Conservation (phyloP, 73 alveolate species). For the Symbiodinium natans region DNA sequence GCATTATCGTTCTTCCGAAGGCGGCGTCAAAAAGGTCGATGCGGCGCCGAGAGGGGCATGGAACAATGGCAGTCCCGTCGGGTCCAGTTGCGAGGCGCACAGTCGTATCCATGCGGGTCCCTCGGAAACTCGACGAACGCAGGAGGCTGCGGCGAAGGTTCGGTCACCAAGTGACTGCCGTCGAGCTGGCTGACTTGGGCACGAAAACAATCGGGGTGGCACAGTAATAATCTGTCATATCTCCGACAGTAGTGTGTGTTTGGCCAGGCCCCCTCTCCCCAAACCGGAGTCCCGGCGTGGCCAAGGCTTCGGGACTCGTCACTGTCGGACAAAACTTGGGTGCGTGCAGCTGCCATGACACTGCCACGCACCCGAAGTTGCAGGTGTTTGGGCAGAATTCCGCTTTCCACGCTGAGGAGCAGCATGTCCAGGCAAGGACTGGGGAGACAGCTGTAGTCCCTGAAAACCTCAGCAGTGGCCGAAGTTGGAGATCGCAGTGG, state of each 20-base stretch:
- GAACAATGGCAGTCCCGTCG: not conserved
- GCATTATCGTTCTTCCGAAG: not conserved
- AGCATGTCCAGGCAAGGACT: not conserved
- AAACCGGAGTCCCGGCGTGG: not conserved
- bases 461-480: too few relatives aligned
- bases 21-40: constrained; percentile 63
- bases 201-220: not conserved
- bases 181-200: not conserved
- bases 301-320: not conserved
- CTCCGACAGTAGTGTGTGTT: too few relatives aligned
- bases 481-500: too few relatives aligned
- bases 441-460: too few relatives aligned
- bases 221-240: too few relatives aligned
- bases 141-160: not conserved
- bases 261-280: not conserved
- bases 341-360: too few relatives aligned
- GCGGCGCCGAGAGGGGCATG: not conserved
- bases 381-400: not conserved
- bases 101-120: not conserved
- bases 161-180: not conserved
- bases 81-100: not conserved
- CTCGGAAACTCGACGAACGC: not conserved
- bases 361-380: not conserved
- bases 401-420: not conserved
- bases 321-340: too few relatives aligned